Evolutionary conservation across 495 filamentous ascomycete genomes (phyloP).

Genomic region (Thozetella sp.): DNA sequence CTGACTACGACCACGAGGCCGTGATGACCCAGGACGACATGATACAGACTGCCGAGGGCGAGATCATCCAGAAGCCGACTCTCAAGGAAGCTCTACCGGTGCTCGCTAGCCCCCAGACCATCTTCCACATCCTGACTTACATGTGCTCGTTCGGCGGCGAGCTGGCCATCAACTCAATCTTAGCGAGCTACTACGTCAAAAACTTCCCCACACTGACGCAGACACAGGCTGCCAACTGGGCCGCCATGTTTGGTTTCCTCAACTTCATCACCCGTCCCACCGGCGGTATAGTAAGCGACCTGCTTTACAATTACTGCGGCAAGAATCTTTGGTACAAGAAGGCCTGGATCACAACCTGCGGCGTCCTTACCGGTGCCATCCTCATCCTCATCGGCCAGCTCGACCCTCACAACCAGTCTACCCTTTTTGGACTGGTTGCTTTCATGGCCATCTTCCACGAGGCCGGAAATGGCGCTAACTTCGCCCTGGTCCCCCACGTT

Average conservation of each 20-base stretch:
- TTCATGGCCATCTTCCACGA: constrained; percentile 80
- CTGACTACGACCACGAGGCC: constrained; percentile 49
- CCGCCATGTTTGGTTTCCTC: constrained; percentile 89
- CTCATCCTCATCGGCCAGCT: constrained; percentile 70
- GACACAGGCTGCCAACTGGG: constrained; percentile 74
- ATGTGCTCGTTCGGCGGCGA: constrained; percentile 86
- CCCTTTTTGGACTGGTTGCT: constrained; percentile 78
- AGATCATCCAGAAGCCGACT: constrained; percentile 67
- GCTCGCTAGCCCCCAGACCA: constrained; percentile 65
- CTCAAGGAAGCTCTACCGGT: constrained; percentile 60
- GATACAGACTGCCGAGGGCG: constrained; percentile 59
- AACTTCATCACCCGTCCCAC: constrained; percentile 76
- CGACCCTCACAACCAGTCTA: constrained; percentile 57
- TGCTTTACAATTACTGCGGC: constrained; percentile 65
- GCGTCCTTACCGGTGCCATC: constrained; percentile 65
- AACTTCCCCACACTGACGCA: constrained; percentile 78
- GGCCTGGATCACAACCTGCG: constrained; percentile 62
- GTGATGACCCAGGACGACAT: constrained; percentile 55
- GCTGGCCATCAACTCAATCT: constrained; percentile 82
- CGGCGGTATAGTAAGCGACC: constrained; percentile 73
- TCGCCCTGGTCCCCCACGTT: constrained; percentile 82
- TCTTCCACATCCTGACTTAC: constrained; percentile 72
- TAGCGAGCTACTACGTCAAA: constrained; percentile 76
- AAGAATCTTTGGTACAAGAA: constrained; percentile 76
- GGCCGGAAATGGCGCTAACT: constrained; percentile 83